A percentile compares a stretch with the other conserved stretches of the same genome.
These are phyloP conservation scores for Tetracladium setigerum DNA, from an alignment of 495 filamentous ascomycete genomes.

Conservation along the genomic window DNA sequence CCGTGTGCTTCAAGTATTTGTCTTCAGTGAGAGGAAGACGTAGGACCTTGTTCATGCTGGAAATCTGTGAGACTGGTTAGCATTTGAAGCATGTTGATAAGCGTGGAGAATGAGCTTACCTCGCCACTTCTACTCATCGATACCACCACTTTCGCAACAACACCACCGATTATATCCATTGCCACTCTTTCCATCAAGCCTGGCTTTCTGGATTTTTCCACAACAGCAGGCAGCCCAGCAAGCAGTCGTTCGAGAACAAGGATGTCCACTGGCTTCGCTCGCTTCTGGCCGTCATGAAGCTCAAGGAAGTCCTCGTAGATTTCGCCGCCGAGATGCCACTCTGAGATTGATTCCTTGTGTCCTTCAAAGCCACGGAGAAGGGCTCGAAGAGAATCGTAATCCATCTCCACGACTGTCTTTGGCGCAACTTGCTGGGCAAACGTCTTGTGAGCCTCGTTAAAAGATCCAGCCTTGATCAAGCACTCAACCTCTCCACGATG, in stretches of 20 bases:
- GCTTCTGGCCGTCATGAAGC: slow-evolving; percentile 31
- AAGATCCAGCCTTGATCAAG: slow-evolving; percentile 66
- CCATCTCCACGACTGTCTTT: slow-evolving; percentile 65
- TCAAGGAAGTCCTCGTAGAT: slow-evolving; percentile 78
- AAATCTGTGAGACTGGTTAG: slow-evolving; percentile 19
- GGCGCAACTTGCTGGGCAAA: slow-evolving; percentile 74
- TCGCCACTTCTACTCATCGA: slow-evolving; percentile 46
- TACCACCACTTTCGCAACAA: slow-evolving; percentile 54
- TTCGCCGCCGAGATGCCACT: slow-evolving; percentile 71
- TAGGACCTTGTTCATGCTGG: slow-evolving; percentile 42
- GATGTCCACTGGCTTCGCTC: slow-evolving; percentile 20
- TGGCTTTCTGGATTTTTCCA: slow-evolving; percentile 43
- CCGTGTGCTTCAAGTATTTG: slow-evolving; percentile 56
- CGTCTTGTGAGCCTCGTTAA: slow-evolving; percentile 74
- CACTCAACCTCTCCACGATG: slow-evolving; percentile 60
- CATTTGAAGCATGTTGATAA: neutral
- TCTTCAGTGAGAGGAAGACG: slow-evolving; percentile 67
- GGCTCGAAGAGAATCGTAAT: slow-evolving; percentile 55
- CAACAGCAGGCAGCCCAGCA: slow-evolving; percentile 54
- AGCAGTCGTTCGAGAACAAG: slow-evolving; percentile 51
- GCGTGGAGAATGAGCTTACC: slow-evolving; percentile 43
- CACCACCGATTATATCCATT: slow-evolving; percentile 56
- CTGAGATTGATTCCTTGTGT: slow-evolving; percentile 31
- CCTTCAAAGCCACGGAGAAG: slow-evolving; percentile 61
- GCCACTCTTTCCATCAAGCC: slow-evolving; percentile 75